A percentile compares a stretch with the other conserved stretches of the same genome.
Conservation (phyloP, 352 stramenopile species). For the Aphanomyces euteiches region DNA sequence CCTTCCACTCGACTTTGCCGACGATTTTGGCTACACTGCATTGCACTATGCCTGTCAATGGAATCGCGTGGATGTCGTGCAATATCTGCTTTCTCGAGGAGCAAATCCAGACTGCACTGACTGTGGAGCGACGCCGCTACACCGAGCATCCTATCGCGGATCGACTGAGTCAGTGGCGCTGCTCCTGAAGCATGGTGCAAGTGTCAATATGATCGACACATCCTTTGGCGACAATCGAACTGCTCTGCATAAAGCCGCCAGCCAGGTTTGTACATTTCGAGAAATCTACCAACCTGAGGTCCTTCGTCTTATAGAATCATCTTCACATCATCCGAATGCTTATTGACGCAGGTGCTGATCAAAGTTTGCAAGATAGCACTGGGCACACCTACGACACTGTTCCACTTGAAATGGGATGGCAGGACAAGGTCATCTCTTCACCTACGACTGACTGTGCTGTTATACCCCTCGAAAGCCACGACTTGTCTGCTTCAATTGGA, state of each 20-base stretch:
- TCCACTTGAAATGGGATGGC: conserved; percentile 2
- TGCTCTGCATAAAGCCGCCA: conserved; percentile 27
- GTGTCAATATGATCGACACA: conserved; percentile 18
- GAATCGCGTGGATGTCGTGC: conserved; percentile 24
- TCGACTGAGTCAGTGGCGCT: neutral
- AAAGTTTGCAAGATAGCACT: neutral
- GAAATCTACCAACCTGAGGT: neutral
- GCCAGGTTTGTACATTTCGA: conserved; percentile 5
- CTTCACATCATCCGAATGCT: conserved; percentile 8
- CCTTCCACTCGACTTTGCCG: conserved; percentile 24
- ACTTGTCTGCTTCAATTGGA: too few species aligned
- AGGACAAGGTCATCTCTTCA: neutral
- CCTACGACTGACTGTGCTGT: too few species aligned
- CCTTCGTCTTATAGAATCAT: conserved; percentile 13
- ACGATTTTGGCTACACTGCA: conserved; percentile 30
- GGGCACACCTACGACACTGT: conserved; percentile 7
- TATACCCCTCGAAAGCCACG: too few species aligned
- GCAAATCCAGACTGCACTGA: conserved; percentile 1
- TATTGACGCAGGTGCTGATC: conserved; percentile 4
- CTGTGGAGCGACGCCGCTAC: conserved; percentile 21
- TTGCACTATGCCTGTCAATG: conserved; percentile 25
- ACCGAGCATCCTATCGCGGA: conserved; percentile 20
- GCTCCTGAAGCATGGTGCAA: conserved; percentile 12
- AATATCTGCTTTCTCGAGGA: conserved; percentile 10
- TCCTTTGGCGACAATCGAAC: conserved; percentile 29